phyloP scores from a whole-genome alignment of 805 yeast species.

The Yarrowia deformans region DNA sequence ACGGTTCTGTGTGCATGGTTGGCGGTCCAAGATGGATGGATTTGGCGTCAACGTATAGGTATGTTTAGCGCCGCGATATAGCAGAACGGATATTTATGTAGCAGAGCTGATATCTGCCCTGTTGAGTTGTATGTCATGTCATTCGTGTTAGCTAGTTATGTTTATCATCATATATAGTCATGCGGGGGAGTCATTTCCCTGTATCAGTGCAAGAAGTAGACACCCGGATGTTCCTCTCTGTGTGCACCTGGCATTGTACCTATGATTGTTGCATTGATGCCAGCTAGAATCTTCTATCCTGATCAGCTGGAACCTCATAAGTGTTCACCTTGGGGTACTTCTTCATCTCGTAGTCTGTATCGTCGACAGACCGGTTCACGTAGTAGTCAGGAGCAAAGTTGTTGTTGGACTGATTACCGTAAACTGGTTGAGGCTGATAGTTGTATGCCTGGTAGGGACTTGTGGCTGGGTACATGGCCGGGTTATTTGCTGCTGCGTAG shows the following conservation, averaged over 20 bases:
- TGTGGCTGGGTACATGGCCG: conserved; percentile 24
- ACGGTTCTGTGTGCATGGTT: conserved; percentile 17
- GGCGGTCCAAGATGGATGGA: conserved; percentile 7
- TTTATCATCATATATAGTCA: neutral
- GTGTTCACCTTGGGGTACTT: conserved; percentile 6
- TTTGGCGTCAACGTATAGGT: neutral
- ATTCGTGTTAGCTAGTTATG: no score
- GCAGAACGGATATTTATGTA: neutral
- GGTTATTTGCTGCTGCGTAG: conserved; percentile 28
- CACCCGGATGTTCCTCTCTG: no score
- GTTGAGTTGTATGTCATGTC: no score
- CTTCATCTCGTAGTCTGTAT: conserved; percentile 1
- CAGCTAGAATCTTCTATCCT: neutral
- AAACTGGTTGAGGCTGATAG: conserved; percentile 12
- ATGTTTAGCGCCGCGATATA: neutral
- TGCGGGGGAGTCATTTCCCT: no score
- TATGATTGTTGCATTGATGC: no score
- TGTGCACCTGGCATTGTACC: no score
- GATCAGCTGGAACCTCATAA: conserved; percentile 19
- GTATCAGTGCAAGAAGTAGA: no score
- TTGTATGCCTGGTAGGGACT: conserved; percentile 21
- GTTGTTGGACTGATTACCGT: conserved; percentile 6
- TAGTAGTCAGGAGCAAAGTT: conserved; percentile 26
- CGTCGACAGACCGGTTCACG: neutral
- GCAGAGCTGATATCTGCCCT: neutral